Base-by-base conservation (phyloP, 179 eudicot species). In the Gypsophila paniculata region DNA sequence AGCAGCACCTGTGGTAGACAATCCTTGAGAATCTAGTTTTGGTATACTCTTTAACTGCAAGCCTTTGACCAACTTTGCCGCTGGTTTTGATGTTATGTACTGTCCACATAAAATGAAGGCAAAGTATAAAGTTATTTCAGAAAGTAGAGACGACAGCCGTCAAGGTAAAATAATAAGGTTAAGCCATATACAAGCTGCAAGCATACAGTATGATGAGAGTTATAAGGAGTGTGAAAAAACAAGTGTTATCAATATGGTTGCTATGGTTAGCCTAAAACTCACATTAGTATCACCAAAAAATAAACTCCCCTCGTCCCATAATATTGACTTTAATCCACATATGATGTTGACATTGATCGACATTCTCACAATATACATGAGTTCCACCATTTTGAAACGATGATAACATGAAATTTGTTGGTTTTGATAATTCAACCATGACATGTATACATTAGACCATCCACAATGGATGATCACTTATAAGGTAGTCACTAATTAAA, bases 41-140 rank as follows among this genome's bases (percentile, higher is more conserved):
- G 78, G 51, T 39, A 74, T 19, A 19, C 73, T 61, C 74, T 81
- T 88, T 8, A 61, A 74, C 80, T 85, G 84, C 72, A 82, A 72
- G 65, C 83, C 84, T 70, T 73, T 81, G 54, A 84, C 67, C 54
- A 84, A 70, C 80, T 85, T 87, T 60, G 81, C 71, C 21, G 89
- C 75, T 60, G 93, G 90, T 81, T 64, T 84, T 76, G 76, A 46
- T 61, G 86, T 84, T 88, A 75, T 80, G 81, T 75, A 84, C 93
- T 90, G 88, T 76, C 2, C 51, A 74, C 14, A 29, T 48, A 68
- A 14, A 42, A 29, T 34, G 29, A 3, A 60, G 58, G 29, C 5
- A 49, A 9, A 32, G 26, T 17, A 25, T 17, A 29, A 29, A 29
- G 10, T 22, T 0, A n/a, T 15, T 22, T 29, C 38, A 46, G 15